A percentile compares a stretch with the other conserved stretches of the same genome.
These are phyloP conservation scores for Trichoderma reesei DNA, from an alignment of 495 filamentous ascomycete genomes.

Conservation along the genomic window DNA sequence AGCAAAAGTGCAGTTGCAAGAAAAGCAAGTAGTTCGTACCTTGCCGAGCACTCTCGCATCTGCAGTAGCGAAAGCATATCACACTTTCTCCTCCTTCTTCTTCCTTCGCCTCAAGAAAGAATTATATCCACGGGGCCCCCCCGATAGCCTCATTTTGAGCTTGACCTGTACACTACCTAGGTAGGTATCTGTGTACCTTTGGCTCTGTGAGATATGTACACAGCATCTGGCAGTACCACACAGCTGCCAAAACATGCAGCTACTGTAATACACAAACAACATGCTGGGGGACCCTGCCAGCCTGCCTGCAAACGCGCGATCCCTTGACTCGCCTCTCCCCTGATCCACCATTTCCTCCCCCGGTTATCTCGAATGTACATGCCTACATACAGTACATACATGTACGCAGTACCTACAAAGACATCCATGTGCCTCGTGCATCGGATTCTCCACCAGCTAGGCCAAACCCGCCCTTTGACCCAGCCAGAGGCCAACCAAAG, in stretches of 20 bases:
- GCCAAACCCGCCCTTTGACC: background rate
- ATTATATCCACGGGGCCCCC: too few relatives aligned
- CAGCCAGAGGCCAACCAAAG: background rate
- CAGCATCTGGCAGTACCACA: background rate
- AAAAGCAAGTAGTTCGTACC: background rate
- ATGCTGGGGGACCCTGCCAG: background rate
- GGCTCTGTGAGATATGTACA: too few relatives aligned
- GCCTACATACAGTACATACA: too few relatives aligned
- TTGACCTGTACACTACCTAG: too few relatives aligned
- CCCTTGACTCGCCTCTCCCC: slow-evolving; percentile 4
- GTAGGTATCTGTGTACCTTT: too few relatives aligned
- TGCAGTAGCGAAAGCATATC: background rate
- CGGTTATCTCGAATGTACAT: slow-evolving; percentile 1
- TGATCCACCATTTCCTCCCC: background rate
- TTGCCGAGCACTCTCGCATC: background rate
- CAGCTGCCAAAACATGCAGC: background rate
- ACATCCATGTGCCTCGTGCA: slow-evolving; percentile 4
- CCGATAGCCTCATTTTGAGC: too few relatives aligned
- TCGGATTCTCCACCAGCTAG: background rate
- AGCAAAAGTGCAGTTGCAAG: background rate
- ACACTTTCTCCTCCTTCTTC: too few relatives aligned
- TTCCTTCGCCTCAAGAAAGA: too few relatives aligned
- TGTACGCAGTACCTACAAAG: background rate
- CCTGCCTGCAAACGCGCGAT: background rate
- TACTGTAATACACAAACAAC: background rate